Conservation (phyloP, 441 rosid species). For the Breynia disticha region DNA sequence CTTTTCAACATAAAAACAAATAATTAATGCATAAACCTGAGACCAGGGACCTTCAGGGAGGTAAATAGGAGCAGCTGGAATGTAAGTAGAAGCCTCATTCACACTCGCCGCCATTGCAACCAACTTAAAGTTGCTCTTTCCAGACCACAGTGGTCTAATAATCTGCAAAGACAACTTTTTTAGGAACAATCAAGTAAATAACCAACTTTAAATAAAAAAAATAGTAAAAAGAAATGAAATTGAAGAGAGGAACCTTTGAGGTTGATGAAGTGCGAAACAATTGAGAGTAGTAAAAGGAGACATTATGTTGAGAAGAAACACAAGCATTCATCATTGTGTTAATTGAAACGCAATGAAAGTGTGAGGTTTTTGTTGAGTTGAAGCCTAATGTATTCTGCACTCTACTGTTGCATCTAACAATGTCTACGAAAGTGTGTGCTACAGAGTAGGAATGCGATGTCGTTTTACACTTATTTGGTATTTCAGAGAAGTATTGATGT, state of each 20-base stretch:
- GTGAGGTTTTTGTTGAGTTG: no score
- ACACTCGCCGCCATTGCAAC: constrained; percentile 24
- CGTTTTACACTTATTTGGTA: no score
- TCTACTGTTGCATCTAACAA: no score
- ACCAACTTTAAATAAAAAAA: background rate
- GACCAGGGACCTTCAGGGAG: constrained; percentile 84
- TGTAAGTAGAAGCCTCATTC: constrained; percentile 41
- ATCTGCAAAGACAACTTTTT: constrained; percentile 16
- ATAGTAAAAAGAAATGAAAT: background rate
- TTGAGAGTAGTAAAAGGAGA: background rate
- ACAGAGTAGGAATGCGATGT: no score
- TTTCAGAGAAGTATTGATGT: no score
- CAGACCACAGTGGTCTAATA: constrained; percentile 16
- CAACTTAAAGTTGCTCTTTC: constrained; percentile 28
- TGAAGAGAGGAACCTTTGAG: no score
- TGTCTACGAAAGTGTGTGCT: no score
- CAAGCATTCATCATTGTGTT: no score
- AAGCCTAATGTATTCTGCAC: no score
- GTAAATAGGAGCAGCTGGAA: constrained; percentile 78
- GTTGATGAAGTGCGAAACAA: background rate
- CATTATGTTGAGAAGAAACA: no score
- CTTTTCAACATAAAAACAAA: background rate
- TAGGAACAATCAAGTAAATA: background rate
- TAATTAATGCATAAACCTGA: constrained; percentile 35
- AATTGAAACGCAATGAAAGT: no score